A percentile compares a stretch with the other conserved stretches of the same genome.
These are phyloP conservation scores for Candida quercuum DNA, from an alignment of 805 yeast genomes.

Conservation along the genomic window DNA sequence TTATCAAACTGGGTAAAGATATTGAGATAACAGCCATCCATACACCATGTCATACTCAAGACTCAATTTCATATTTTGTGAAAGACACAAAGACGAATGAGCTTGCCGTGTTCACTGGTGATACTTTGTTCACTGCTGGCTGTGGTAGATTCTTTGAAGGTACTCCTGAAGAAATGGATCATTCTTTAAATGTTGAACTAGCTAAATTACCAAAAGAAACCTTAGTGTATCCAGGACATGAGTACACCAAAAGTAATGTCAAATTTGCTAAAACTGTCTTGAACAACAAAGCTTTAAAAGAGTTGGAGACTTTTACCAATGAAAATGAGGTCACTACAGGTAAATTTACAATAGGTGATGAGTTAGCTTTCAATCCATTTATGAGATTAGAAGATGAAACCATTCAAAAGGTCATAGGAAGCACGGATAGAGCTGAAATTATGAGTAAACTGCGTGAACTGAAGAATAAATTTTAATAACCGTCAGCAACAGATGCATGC, in stretches of 20 bases:
- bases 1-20: conserved; percentile 56
- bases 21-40: conserved; percentile 74
- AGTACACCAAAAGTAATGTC: conserved; percentile 81
- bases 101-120: conserved; percentile 88
- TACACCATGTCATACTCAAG: conserved; percentile 98
- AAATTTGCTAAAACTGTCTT: conserved; percentile 63
- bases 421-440: conserved; percentile 42
- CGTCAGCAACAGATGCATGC: background rate
- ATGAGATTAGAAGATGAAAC: conserved; percentile 68
- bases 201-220: conserved; percentile 65
- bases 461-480: conserved; percentile 48
- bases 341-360: conserved; percentile 77
- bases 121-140: conserved; percentile 89
- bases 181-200: conserved; percentile 54
- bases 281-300: conserved; percentile 40
- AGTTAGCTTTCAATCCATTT: conserved; percentile 80
- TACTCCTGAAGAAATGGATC: conserved; percentile 71
- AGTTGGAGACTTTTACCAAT: conserved; percentile 45
- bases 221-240: conserved; percentile 89
- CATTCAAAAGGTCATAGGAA: conserved; percentile 56
- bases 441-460: conserved; percentile 71
- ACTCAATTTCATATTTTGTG: conserved; percentile 83
- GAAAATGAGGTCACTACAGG: conserved; percentile 80
- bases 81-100: conserved; percentile 56
- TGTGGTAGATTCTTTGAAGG: conserved; percentile 98